phyloP scores from a whole-genome alignment of 805 yeast species.

The Wickerhamiella occidentalis region DNA sequence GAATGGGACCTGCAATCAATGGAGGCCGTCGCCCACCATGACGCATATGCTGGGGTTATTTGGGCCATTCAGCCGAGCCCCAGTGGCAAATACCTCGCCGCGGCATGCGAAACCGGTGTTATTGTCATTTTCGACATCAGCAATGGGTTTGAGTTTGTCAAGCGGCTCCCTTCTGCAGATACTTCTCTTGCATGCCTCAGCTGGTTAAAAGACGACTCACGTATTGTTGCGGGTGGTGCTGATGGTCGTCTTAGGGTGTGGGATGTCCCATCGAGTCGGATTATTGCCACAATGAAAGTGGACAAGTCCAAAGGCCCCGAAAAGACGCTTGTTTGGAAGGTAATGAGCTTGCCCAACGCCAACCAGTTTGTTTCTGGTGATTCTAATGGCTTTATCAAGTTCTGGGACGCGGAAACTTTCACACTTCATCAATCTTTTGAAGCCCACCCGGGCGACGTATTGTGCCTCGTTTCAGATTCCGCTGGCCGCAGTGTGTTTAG shows the following conservation, averaged over 20 bases:
- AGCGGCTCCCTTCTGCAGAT: constrained; percentile 50
- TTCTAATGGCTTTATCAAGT: constrained; percentile 84
- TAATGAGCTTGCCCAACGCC: constrained; percentile 47
- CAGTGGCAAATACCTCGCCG: constrained; percentile 53
- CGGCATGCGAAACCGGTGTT: constrained; percentile 92
- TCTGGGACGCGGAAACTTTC: constrained; percentile 77
- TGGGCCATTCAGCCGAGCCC: constrained; percentile 74
- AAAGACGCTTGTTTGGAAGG: constrained; percentile 85
- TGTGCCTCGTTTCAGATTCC: constrained; percentile 53
- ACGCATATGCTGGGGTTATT: constrained; percentile 84
- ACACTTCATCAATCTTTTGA: constrained; percentile 71
- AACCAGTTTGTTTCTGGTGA: constrained; percentile 88
- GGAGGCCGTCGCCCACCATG: constrained; percentile 58
- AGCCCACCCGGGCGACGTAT: constrained; percentile 83
- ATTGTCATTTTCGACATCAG: constrained; percentile 74
- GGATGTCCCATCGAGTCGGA: constrained; percentile 49
- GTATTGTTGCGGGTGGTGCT: constrained; percentile 84
- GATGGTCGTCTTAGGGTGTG: constrained; percentile 87
- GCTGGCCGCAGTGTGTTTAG: constrained; percentile 57
- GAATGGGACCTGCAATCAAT: constrained; percentile 84
- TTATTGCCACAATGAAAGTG: constrained; percentile 78
- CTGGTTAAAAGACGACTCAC: constrained; percentile 50
- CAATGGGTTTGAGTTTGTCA: constrained; percentile 74
- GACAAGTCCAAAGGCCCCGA: constrained; percentile 70
- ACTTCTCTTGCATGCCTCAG: constrained; percentile 66